A percentile compares a stretch with the other conserved stretches of the same genome.
Evolutionary conservation across 768 basidiomycete species (phyloP).

Genomic region (Psilocybe cyanescens): DNA sequence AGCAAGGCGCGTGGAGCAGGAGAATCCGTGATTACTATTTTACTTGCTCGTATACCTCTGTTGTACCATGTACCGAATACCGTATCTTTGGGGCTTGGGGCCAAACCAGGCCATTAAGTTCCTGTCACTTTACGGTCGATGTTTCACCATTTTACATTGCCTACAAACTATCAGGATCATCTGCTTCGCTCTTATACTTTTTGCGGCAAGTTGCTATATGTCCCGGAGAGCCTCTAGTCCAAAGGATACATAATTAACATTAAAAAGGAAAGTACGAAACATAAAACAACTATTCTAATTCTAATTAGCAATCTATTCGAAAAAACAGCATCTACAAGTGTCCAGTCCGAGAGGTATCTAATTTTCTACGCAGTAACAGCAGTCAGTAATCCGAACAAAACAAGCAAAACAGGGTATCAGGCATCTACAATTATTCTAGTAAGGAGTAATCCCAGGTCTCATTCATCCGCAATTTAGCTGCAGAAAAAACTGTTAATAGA

Average conservation of each 20-base stretch:
- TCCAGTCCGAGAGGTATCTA: not conserved
- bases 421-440: not conserved
- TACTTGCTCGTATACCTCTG: not conserved
- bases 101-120: not conserved
- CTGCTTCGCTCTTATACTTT: too few relatives aligned
- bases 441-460: not conserved
- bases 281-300: not conserved
- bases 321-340: not conserved
- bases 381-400: not conserved
- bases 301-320: not conserved
- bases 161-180: not conserved
- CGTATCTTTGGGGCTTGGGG: not conserved
- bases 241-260: too few relatives aligned
- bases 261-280: not conserved
- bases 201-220: too few relatives aligned
- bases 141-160: not conserved
- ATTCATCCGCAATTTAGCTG: not conserved
- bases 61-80: not conserved
- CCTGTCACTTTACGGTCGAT: not conserved
- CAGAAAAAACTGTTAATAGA: not conserved
- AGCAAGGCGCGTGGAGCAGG: slow-evolving; percentile 2
- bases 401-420: not conserved
- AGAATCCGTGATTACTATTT: not conserved
- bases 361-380: not conserved
- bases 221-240: too few relatives aligned